These are phyloP conservation scores for Sparassis latifolia DNA, from an alignment of 1,284 basidiomycete genomes.

Conservation along the genomic window DNA sequence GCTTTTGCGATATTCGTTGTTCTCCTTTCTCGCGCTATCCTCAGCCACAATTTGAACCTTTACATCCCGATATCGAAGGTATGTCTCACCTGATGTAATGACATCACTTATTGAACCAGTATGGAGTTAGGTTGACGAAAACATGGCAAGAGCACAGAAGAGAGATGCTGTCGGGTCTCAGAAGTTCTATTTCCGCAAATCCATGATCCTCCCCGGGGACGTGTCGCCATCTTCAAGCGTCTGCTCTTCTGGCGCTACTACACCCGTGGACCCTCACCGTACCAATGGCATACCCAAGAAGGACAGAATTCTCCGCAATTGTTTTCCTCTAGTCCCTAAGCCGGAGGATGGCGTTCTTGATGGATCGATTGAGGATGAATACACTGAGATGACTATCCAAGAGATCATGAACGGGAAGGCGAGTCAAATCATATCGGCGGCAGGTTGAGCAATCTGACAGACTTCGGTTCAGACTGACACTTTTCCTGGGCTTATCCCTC, in stretches of 20 bases:
- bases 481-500: constrained; percentile 84
- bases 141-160: constrained; percentile 88
- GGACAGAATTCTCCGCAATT: constrained; percentile 63
- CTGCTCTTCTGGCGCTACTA: constrained; percentile 44
- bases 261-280: constrained; percentile 35
- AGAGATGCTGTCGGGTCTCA: constrained; percentile 71
- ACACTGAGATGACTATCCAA: constrained; percentile 86
- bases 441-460: not conserved
- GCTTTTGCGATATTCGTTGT: constrained; percentile 95
- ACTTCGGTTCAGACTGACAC: constrained; percentile 36
- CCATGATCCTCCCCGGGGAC: constrained; percentile 61
- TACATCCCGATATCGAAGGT: constrained; percentile 98
- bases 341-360: constrained; percentile 39
- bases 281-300: constrained; percentile 32
- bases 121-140: constrained; percentile 81
- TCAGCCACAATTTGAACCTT: constrained; percentile 88
- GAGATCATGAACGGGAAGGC: constrained; percentile 95
- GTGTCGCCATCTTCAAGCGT: constrained; percentile 33
- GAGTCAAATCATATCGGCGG: not conserved
- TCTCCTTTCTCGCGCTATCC: constrained; percentile 88
- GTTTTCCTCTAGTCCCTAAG: constrained; percentile 53
- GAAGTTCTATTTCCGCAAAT: constrained; percentile 89
- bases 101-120: not conserved
- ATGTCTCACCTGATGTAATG: constrained; percentile 1
- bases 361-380: constrained; percentile 71